These are phyloP conservation scores for Boletellus ananas DNA, from an alignment of 768 basidiomycete genomes.

Conservation along the genomic window DNA sequence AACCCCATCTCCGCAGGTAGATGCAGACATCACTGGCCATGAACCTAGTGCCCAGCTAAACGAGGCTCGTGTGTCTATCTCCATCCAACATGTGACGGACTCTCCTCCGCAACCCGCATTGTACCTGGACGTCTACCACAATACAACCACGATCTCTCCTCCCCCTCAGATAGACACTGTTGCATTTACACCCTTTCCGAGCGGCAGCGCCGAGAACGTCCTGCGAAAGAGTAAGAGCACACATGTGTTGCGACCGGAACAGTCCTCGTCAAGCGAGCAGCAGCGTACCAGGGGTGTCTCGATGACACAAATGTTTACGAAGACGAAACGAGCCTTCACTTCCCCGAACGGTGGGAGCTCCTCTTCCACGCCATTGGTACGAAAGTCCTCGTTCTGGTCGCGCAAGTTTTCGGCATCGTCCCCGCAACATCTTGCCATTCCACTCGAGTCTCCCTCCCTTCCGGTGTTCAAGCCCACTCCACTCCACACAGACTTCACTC, in stretches of 20 bases:
- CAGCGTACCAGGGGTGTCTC: slow-evolving; percentile 54
- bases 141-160: slow-evolving; percentile 42
- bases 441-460: slow-evolving; percentile 33
- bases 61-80: slow-evolving; percentile 12
- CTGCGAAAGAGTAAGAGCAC: slow-evolving; percentile 55
- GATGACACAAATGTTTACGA: slow-evolving; percentile 42
- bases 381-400: slow-evolving; percentile 67
- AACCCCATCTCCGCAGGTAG: slow-evolving; percentile 29
- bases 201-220: slow-evolving; percentile 11
- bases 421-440: slow-evolving; percentile 27
- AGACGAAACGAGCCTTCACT: slow-evolving; percentile 44
- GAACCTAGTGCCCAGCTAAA: slow-evolving; percentile 3
- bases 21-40: not conserved
- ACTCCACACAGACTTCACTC: slow-evolving; percentile 33
- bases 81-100: slow-evolving; percentile 16
- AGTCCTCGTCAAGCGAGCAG: slow-evolving; percentile 13
- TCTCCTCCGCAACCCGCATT: slow-evolving; percentile 52
- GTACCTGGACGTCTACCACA: slow-evolving; percentile 56
- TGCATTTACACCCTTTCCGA: slow-evolving; percentile 35
- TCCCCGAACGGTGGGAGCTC: slow-evolving; percentile 17
- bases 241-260: slow-evolving; percentile 24
- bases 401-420: slow-evolving; percentile 44
- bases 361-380: slow-evolving; percentile 41
- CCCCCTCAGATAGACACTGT: slow-evolving; percentile 47
- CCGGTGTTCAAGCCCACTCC: slow-evolving; percentile 42